Evolutionary conservation across 2,329 filamentous ascomycete species (phyloP), one percentile per base, ranked within the genome.

Genomic region (Domatiomyces globalis): DNA sequence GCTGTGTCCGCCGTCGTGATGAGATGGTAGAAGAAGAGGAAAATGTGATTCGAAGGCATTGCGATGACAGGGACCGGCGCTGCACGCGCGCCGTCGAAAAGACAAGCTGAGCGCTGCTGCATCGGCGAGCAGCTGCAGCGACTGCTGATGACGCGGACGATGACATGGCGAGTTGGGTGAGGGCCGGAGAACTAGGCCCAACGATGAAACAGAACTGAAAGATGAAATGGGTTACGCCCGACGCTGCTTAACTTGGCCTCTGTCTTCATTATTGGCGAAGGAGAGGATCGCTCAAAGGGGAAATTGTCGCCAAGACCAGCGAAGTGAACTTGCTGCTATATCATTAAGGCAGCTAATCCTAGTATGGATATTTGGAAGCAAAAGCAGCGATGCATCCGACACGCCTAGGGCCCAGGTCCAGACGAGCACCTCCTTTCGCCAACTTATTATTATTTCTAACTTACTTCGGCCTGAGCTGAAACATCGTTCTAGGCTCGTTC

Each of bases 31-130:
- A 66, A 65, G 68, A 63, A 58, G 59, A 66, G 60, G 56, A 64
- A 63, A 61, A 68, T 62, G 63, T 66, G 63, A 66, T 68, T 61
- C 61, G 67, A 64, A 62, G 63, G 62, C 56, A 65, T 60, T 62
- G 57, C 17, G 58, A 60, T 22, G 60, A 60, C 43, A 60, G 52
- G 53, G 54, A 59, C 52, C 56, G 53, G 50, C 19, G 25, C 15
- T 22, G 44, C 44, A 45, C 19, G 9, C 19, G 25, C 19, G 25
- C 25, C 19, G 44, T 22, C 25, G 19, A 45, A 4, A 10, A 45
- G 19, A 5, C 44, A 5, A 45, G 25, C 44, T 22, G 44, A 4
- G 19, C n/a, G 19, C 12, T 45, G 19, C n/a, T 27, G 44, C 33
- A 39, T 39, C 33, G 33, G 15, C 33, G 33, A 39, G 33, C 9